phyloP scores from a whole-genome alignment of 2,329 filamentous ascomycete species.

The Beauveria asiatica region DNA sequence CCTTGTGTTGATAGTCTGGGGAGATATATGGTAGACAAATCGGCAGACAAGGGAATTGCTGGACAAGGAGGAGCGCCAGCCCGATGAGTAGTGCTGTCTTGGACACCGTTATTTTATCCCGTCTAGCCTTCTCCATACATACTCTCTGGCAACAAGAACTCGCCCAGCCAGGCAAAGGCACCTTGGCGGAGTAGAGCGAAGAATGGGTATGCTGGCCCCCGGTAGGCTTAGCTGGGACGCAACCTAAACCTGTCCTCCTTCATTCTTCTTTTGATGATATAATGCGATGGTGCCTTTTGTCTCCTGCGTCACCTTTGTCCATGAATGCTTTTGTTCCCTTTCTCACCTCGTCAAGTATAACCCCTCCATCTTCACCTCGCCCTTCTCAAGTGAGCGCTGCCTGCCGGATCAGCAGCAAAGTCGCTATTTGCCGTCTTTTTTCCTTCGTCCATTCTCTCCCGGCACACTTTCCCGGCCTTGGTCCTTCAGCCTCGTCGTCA shows the following conservation, averaged over 20 bases:
- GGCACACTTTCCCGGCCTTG: neutral
- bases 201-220: conserved; percentile 11
- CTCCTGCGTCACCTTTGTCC: conserved; percentile 10
- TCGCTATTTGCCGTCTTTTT: neutral
- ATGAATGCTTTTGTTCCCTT: conserved; percentile 13
- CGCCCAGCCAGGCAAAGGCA: conserved; percentile 11
- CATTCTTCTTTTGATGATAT: conserved; percentile 10
- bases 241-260: conserved; percentile 9
- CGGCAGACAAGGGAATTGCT: neutral
- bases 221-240: conserved; percentile 8
- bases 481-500: neutral
- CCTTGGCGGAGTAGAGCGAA: conserved; percentile 9
- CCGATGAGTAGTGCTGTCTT: conserved; percentile 8
- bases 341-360: neutral
- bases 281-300: conserved; percentile 12
- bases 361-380: conserved; percentile 1
- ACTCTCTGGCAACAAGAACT: conserved; percentile 5
- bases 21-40: neutral
- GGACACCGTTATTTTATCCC: conserved; percentile 8
- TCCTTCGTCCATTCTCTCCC: neutral
- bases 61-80: neutral
- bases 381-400: conserved; percentile 5
- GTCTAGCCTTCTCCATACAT: conserved; percentile 10
- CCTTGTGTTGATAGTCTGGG: neutral
- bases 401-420: conserved; percentile 8